Evolutionary conservation across 768 basidiomycete species (phyloP).

Genomic region (Cystofilobasidium bisporidii): DNA sequence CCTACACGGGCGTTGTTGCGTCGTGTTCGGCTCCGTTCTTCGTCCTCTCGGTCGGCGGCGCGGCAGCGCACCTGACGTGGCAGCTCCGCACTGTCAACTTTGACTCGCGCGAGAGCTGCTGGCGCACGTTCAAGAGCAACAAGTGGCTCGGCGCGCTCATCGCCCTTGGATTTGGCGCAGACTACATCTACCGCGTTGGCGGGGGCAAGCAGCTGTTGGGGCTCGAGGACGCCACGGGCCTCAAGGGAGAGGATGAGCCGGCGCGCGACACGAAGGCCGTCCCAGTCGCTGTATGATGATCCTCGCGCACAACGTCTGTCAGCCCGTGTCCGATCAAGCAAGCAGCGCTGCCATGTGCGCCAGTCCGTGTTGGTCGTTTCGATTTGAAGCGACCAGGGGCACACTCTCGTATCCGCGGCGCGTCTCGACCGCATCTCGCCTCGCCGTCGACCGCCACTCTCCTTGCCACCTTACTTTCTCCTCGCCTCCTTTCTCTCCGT

Average conservation of each 20-base stretch:
- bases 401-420: no score
- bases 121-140: constrained; percentile 79
- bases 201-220: constrained; percentile 20
- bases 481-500: not conserved
- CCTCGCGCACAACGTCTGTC: no score
- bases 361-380: no score
- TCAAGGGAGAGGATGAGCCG: not conserved
- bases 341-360: no score
- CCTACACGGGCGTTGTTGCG: constrained; percentile 71
- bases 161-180: constrained; percentile 67
- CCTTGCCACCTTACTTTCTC: not conserved
- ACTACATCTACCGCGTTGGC: constrained; percentile 45
- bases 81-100: constrained; percentile 68
- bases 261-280: no score
- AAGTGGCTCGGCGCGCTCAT: constrained; percentile 82
- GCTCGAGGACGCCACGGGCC: no score
- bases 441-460: no score
- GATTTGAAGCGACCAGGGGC: no score
- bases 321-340: no score
- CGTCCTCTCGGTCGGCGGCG: constrained; percentile 59
- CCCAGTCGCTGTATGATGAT: no score
- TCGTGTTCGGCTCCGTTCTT: constrained; percentile 69
- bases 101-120: constrained; percentile 65
- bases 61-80: constrained; percentile 64
- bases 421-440: no score